Conservation (phyloP, 257 asterid genomes). For the Marsdenia floribunda region DNA sequence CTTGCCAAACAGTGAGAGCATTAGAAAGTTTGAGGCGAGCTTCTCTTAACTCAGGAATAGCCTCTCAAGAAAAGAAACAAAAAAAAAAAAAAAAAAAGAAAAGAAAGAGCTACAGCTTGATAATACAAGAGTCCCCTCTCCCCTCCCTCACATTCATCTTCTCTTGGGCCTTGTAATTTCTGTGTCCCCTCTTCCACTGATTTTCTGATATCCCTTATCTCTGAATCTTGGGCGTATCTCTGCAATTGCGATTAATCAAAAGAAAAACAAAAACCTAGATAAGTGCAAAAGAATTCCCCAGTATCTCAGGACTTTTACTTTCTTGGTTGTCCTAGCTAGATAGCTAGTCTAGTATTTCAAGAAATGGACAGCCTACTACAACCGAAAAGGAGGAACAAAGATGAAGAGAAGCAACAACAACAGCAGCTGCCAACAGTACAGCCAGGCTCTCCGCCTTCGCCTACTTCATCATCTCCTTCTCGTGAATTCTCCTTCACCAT, state of each 20-base stretch:
- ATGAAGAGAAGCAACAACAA: constrained; percentile 24
- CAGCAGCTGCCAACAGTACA: constrained; percentile 7
- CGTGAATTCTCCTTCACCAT: constrained; percentile 85
- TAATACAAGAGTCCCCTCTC: constrained; percentile 4
- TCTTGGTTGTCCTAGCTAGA: background rate
- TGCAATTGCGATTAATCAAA: constrained; percentile 7
- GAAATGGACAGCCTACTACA: constrained; percentile 34
- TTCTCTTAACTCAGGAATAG: background rate
- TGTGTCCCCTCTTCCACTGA: constrained; percentile 23
- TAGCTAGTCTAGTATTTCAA: background rate
- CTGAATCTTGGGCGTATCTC: background rate
- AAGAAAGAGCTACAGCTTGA: constrained; percentile 12
- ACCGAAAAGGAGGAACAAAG: constrained; percentile 22
- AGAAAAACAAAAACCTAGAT: background rate
- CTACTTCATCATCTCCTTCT: constrained; percentile 72
- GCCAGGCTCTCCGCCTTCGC: background rate
- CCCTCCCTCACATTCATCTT: background rate
- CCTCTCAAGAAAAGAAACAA: too few relatives aligned
- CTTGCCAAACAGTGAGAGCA: constrained; percentile 17
- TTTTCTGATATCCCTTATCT: constrained; percentile 50
- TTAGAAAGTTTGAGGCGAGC: constrained; percentile 13
- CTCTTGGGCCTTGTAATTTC: background rate
- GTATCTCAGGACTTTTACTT: background rate
- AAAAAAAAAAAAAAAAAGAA: too few relatives aligned
- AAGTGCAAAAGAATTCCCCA: background rate